These are phyloP conservation scores for Pseudonectria foliicola DNA, from an alignment of 2,329 filamentous ascomycete species.

Conservation along the genomic window DNA sequence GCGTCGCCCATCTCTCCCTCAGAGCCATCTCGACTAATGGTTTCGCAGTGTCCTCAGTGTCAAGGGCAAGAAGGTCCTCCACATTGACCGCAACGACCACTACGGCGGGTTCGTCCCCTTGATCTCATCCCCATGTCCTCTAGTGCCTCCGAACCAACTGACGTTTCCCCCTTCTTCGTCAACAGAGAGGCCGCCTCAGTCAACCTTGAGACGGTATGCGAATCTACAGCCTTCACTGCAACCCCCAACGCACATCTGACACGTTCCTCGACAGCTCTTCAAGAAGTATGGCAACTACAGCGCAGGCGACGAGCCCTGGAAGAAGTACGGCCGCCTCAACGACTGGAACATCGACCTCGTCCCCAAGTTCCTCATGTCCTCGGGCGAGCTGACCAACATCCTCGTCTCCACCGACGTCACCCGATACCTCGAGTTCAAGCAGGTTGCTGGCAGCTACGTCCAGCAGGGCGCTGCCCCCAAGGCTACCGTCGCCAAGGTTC, in stretches of 20 bases:
- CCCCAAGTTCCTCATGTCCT: slow-evolving; percentile 97
- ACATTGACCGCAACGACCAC: slow-evolving; percentile 97
- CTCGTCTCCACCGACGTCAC: slow-evolving; percentile 92
- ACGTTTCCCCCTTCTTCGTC: slow-evolving; percentile 19
- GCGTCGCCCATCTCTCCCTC: not conserved
- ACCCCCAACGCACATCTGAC: slow-evolving; percentile 11
- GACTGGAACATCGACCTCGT: slow-evolving; percentile 99
- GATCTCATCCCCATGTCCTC: not conserved
- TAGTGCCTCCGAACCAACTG: slow-evolving; percentile 8
- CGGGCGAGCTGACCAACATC: slow-evolving; percentile 97
- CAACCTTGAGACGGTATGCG: slow-evolving; percentile 82
- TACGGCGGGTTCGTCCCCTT: slow-evolving; percentile 78
- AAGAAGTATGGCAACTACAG: slow-evolving; percentile 87
- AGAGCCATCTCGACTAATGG: slow-evolving; percentile 13
- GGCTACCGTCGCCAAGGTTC: slow-evolving; percentile 93
- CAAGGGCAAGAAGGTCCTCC: slow-evolving; percentile 97
- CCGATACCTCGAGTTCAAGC: slow-evolving; percentile 84
- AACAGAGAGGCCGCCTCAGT: slow-evolving; percentile 81
- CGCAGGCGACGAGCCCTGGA: slow-evolving; percentile 84
- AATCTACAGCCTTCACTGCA: slow-evolving; percentile 8
- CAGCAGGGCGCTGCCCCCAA: slow-evolving; percentile 78
- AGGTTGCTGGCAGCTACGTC: slow-evolving; percentile 92
- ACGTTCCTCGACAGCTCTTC: slow-evolving; percentile 60
- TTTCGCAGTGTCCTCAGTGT: slow-evolving; percentile 73
- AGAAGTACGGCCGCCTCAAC: slow-evolving; percentile 91